phyloP scores from a whole-genome alignment of 1,284 basidiomycete species.

The Stereum hirsutum region DNA sequence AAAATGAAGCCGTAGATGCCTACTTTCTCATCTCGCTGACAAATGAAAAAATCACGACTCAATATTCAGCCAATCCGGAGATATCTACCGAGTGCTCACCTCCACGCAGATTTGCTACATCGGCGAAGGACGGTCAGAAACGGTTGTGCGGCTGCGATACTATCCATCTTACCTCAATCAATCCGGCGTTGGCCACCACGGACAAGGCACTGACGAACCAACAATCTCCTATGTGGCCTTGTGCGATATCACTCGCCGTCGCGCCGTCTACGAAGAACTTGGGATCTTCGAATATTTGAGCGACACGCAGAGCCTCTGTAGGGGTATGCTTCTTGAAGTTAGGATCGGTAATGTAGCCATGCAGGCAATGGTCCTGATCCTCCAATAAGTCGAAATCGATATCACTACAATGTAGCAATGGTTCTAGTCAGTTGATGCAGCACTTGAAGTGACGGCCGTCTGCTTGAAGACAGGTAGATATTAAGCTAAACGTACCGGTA shows the following conservation, averaged over 20 bases:
- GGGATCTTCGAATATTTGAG: background rate
- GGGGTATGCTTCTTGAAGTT: too few species aligned
- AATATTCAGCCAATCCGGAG: background rate
- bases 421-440: too few species aligned
- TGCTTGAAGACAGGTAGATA: too few species aligned
- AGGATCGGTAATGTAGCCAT: background rate
- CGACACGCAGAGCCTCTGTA: background rate
- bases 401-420: too few species aligned
- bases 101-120: background rate
- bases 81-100: background rate
- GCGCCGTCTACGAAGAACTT: background rate
- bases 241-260: background rate
- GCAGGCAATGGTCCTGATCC: background rate
- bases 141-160: too few species aligned
- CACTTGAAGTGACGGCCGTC: too few species aligned
- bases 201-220: background rate
- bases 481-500: too few species aligned
- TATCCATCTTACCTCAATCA: too few species aligned
- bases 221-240: background rate
- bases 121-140: too few species aligned
- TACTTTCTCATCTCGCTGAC: background rate
- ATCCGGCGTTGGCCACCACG: background rate
- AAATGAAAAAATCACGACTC: too few species aligned
- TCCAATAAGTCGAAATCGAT: background rate
- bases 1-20: background rate